Evolutionary conservation across 192 early-diverging fungal genomes (phyloP), one percentile per base, ranked within the genome.

Genomic region (Podila verticillata): DNA sequence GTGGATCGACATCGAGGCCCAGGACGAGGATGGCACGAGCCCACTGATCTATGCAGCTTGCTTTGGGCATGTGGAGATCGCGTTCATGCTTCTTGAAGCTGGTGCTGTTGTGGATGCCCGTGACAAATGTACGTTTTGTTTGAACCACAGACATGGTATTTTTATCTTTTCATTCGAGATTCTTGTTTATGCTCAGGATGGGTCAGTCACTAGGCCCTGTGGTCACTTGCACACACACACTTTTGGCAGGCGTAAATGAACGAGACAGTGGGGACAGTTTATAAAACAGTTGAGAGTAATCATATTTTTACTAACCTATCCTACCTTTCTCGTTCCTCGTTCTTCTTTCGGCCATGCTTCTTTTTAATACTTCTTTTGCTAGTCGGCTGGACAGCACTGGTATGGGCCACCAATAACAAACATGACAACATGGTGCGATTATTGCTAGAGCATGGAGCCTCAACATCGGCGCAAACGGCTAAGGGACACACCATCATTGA

Each of bases 321-420:
- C 64, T 61, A 20, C 24, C 34, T 48, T 24, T 19, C 51, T 36
- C 59, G 56, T 39, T 31, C 59, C 30, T 60, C 17, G 0, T 19
- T 34, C 10, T 30, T 30, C n/a, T n/a, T 20, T 31, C 24, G 30
- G 17, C 6, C 24, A 60, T 32, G 30, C 24, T 29, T 31, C 59
- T 31, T 60, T 39, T 60, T 39, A 7, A 61, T 35, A 6, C 24
- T n/a, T 58, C 39, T 12, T 12, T 59, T 35, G 32, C 29, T 65
- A 89, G 91, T 90, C 70, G 92, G 93, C 29, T 97, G 95, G 95
- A 94, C 95, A 3, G 90, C 95, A 15, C 84, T 97, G n/a, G 93
- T 95, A 88, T 97, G 96, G 96, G 95, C 95, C 0, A 91, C 93
- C 32, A 90, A 92, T 44, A 93, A 93, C 78, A 92, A 94, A 61